These are phyloP conservation scores for Vitis hybrid DNA, from an alignment of 177 flowering plant species.

Conservation along the genomic window DNA sequence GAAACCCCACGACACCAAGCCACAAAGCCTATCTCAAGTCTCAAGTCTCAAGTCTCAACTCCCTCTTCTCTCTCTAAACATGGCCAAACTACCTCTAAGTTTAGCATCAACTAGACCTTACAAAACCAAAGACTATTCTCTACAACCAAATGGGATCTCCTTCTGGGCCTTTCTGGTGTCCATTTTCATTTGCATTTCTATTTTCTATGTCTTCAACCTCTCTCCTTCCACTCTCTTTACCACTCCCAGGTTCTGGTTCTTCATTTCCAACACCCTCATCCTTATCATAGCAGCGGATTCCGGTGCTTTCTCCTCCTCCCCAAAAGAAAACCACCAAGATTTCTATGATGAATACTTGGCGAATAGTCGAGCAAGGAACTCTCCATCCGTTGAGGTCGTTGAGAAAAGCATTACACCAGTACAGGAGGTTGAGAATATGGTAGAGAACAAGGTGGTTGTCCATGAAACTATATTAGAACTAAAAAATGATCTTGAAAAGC, in stretches of 20 bases:
- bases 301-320: conserved; percentile 42
- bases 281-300: conserved; percentile 59
- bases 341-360: conserved; percentile 30
- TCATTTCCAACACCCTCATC: conserved; percentile 65
- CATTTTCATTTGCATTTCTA: conserved; percentile 28
- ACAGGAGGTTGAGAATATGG: background rate
- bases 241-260: conserved; percentile 66
- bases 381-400: background rate
- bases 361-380: conserved; percentile 3
- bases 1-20: background rate
- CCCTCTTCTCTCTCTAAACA: conserved; percentile 1
- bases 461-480: background rate
- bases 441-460: background rate
- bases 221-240: conserved; percentile 40
- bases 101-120: conserved; percentile 6
- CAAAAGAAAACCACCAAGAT: conserved; percentile 17
- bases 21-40: background rate
- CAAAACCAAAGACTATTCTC: conserved; percentile 10
- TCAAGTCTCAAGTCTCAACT: background rate
- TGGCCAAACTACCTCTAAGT: conserved; percentile 10
- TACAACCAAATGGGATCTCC: conserved; percentile 26
- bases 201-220: conserved; percentile 40
- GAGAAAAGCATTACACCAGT: no score
- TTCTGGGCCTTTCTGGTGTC: conserved; percentile 35
- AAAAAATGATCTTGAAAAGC: background rate